Evolutionary conservation across 2,329 filamentous ascomycete genomes (phyloP), one percentile per base, ranked within the genome.

Genomic region (Pyrenophora graminea): DNA sequence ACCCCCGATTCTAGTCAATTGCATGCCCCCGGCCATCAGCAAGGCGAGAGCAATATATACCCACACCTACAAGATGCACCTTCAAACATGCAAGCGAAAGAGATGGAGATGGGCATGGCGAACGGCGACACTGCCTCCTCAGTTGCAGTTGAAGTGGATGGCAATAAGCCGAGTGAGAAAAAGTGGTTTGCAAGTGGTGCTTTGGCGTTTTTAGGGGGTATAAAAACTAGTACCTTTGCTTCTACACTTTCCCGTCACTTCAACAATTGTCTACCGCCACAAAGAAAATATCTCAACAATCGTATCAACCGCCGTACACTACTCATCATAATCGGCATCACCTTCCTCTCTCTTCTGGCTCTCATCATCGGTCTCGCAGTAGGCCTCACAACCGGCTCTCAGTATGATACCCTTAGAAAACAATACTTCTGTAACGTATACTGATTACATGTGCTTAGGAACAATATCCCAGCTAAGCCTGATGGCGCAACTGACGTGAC

Each of bases 401-500:
- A 51, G 63, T 66, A 53, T 39, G 55, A 23, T 23, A 1, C 12
- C 13, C 7, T 6, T 25, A 18, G 8, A 36, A 19, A 33, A 19
- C 23, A 19, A 9, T 19, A 25, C 12, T 5, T 18, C 23, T 8
- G 38, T 10, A 13, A 38, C 17, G 17, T 12, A 31, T n/a, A 30
- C 55, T 67, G 34, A 67, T 45, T 15, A 6, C 33, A 38, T 9
- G 2, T 12, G n/a, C 4, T 2, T 36, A 73, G 69, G 39, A 51
- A 55, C 45, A 61, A 68, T 36, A 79, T 80, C 55, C 72, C 84
- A 6, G 81, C 81, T 3, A 74, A 84, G 6, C 82, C 82, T 2
- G 75, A 73, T 19, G 77, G 80, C 48, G 75, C 77, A 9, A 75
- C 79, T 1, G 78, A 79, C 0, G 84, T 82, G 62, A 79, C 75